Evolutionary conservation across 306 rosid genomes (phyloP), one percentile per base, ranked within the genome.

Genomic region (Nissolia schottii): DNA sequence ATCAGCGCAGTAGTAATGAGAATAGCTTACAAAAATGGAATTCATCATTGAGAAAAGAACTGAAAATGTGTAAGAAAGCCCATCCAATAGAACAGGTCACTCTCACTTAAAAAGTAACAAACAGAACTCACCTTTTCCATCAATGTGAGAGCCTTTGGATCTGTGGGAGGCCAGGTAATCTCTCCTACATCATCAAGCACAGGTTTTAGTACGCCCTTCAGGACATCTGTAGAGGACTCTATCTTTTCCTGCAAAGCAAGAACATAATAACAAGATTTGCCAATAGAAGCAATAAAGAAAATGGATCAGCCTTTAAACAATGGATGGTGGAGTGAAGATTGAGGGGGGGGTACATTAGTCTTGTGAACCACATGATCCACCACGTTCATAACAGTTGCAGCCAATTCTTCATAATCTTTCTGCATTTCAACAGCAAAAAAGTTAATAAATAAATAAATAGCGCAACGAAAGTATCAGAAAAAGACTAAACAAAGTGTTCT

Each of bases 381-480:
- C 68, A 86, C 79, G 64, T 45, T 90, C 98, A 89, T 93, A 37
- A 90, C 78, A 6, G 92, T 71, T 57, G 77, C 40, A 55, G 98
- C 98, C 84, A 93, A 82, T 50, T 93, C 98, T 83, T 93, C 94
- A 58, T 93, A 93, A 85, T 90, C 98, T 74, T 85, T 93, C 97
- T 93, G 92, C 74, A 71, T 73, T 65, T 50, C 64, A 63, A 79
- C 31, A 81, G 40, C 19, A 49, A 77, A 51, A 20, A 49, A 74
- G n/a, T n/a, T n/a, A n/a, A n/a, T n/a, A 35, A n/a, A 66, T 18
- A 38, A 72, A 32, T 19, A 73, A 65, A 75, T 51, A 37, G 25
- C 24, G 32, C 57, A 57, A 51, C 13, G 20, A 67, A 71, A 10
- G 70, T 60, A 64, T 22, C 46, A 29, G 3, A 64, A 65, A 76